Percentiles rank a stretch among this genome's conserved stretches.
Conservation (phyloP, 2,329 filamentous ascomycete species). For the Arthrocladium fulminans region DNA sequence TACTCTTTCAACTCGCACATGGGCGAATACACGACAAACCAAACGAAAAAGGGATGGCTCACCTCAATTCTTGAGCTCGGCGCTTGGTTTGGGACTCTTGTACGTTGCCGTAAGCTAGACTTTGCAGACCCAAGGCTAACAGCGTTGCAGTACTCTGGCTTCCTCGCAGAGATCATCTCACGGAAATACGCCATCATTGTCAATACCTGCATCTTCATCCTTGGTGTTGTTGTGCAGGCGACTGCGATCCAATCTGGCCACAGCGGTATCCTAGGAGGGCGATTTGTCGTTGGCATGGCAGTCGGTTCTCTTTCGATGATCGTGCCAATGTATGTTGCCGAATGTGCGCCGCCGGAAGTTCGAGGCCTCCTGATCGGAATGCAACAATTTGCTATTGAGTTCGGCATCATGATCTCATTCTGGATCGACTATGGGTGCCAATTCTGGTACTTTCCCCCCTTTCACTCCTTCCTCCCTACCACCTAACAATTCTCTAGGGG, state of each 20-base stretch:
- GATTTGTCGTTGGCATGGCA: constrained; percentile 34
- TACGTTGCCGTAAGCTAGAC: background rate
- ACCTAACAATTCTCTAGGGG: constrained; percentile 4
- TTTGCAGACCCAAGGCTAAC: background rate
- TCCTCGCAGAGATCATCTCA: constrained; percentile 30
- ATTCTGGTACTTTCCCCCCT: constrained; percentile 26
- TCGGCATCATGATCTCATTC: constrained; percentile 35
- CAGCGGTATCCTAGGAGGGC: constrained; percentile 29
- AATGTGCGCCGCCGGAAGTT: constrained; percentile 32
- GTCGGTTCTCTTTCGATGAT: constrained; percentile 33
- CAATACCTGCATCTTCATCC: constrained; percentile 26
- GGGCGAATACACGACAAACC: constrained; percentile 20
- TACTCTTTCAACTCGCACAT: constrained; percentile 21
- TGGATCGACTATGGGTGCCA: constrained; percentile 42
- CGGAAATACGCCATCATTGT: constrained; percentile 28
- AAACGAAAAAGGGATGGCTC: constrained; percentile 27
- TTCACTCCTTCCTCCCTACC: background rate
- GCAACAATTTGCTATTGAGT: constrained; percentile 36
- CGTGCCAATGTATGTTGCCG: constrained; percentile 15
- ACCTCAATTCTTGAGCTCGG: constrained; percentile 36
- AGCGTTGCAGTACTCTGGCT: constrained; percentile 26
- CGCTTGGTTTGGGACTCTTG: constrained; percentile 31
- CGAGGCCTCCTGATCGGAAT: constrained; percentile 35
- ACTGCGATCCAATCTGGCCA: constrained; percentile 32
- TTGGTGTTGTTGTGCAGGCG: constrained; percentile 35